A percentile compares a stretch with the other conserved stretches of the same genome.
Conservation (phyloP, 2,329 filamentous ascomycete genomes). For the Trichoderma simmonsii region DNA sequence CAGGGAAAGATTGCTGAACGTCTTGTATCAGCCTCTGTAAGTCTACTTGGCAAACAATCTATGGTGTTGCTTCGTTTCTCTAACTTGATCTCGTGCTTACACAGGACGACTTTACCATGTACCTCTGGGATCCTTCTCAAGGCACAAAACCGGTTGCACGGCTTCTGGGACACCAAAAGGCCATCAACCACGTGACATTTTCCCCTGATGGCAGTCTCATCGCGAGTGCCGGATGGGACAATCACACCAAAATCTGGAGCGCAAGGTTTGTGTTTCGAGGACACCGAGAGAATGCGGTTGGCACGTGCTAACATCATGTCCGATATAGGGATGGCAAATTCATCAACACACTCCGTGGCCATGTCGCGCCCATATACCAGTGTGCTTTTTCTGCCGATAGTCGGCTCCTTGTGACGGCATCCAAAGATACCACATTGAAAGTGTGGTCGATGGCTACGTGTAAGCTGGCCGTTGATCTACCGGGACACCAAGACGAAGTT, state of each 20-base stretch:
- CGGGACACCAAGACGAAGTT: conserved; percentile 88
- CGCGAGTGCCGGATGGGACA: conserved; percentile 88
- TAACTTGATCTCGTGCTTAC: neutral
- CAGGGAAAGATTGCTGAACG: conserved; percentile 77
- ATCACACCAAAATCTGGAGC: conserved; percentile 90
- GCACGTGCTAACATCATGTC: conserved; percentile 20
- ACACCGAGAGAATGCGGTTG: neutral
- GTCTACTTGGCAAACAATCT: neutral
- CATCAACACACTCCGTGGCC: conserved; percentile 80
- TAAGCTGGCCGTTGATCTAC: conserved; percentile 76
- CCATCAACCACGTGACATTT: conserved; percentile 93
- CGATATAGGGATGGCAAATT: conserved; percentile 63
- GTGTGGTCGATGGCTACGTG: conserved; percentile 88
- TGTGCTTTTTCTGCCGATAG: conserved; percentile 91
- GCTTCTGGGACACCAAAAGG: conserved; percentile 91
- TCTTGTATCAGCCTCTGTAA: conserved; percentile 72
- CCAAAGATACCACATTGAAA: conserved; percentile 90
- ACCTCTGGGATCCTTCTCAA: conserved; percentile 80
- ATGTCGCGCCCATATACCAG: conserved; percentile 88
- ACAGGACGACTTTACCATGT: conserved; percentile 88
- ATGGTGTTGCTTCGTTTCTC: neutral
- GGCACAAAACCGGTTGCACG: conserved; percentile 83
- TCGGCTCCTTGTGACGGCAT: conserved; percentile 79
- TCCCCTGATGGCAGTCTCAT: conserved; percentile 86
- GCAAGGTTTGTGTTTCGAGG: conserved; percentile 51